A percentile compares a stretch with the other conserved stretches of the same genome.
Conservation (phyloP, 257 asterid genomes). For the Solanum gandarillasii region DNA sequence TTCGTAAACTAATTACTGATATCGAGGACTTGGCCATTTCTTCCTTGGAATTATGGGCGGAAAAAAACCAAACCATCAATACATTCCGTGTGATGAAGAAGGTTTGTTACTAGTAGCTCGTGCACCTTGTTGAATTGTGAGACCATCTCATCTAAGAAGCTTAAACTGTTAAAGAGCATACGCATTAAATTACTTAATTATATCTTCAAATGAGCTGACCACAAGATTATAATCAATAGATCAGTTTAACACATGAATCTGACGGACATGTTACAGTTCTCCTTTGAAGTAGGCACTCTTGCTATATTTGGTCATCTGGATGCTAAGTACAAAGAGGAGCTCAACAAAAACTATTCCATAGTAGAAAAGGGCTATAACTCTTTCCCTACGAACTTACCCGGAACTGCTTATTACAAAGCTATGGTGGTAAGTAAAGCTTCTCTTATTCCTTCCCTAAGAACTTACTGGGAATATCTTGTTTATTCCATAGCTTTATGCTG, state of each 20-base stretch:
- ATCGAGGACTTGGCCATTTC: constrained; percentile 38
- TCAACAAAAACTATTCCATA: constrained; percentile 50
- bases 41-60: constrained; percentile 35
- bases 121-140: not conserved
- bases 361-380: constrained; percentile 84
- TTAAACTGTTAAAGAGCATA: not conserved
- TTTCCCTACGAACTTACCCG: constrained; percentile 72
- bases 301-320: constrained; percentile 66
- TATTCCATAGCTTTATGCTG: not conserved
- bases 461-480: not conserved
- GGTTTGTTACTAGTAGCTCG: constrained; percentile 16
- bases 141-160: not conserved
- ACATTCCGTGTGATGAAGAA: constrained; percentile 56
- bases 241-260: not conserved
- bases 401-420: constrained; percentile 69
- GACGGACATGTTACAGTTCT: constrained; percentile 16
- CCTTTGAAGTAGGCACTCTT: constrained; percentile 80
- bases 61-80: constrained; percentile 21
- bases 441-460: not conserved
- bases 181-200: not conserved
- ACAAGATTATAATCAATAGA: not conserved
- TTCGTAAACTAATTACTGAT: constrained; percentile 29
- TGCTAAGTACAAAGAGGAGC: constrained; percentile 32
- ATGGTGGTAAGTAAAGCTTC: constrained; percentile 28
- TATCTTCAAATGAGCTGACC: not conserved